phyloP scores from a whole-genome alignment of 306 rosid species.

The Myrica gale region DNA sequence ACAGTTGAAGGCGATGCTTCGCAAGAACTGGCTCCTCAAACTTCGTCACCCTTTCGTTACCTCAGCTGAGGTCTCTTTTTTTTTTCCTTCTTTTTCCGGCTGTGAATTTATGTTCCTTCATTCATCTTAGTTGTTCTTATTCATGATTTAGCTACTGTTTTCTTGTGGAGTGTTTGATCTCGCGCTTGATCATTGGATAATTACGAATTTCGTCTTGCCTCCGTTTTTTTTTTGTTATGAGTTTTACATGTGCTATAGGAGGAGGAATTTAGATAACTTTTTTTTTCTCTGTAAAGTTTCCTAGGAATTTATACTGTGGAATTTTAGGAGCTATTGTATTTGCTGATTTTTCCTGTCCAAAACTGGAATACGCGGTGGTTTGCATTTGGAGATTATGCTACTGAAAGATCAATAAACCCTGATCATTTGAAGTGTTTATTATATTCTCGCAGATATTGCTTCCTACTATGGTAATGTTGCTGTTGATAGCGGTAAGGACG shows the following conservation, averaged over 20 bases:
- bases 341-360: not conserved
- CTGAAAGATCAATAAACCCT: not conserved
- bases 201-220: not conserved
- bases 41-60: conserved; percentile 84
- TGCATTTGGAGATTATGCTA: conserved; percentile 15
- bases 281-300: not conserved
- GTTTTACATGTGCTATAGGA: not conserved
- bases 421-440: conserved; percentile 25
- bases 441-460: conserved; percentile 76
- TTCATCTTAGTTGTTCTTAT: not conserved
- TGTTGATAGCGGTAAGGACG: conserved; percentile 77
- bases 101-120: not conserved
- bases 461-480: conserved; percentile 81
- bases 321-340: not conserved
- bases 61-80: conserved; percentile 62
- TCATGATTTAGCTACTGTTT: not conserved
- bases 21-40: conserved; percentile 96
- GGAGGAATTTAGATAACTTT: not conserved
- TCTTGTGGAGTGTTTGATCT: conserved; percentile 5
- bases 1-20: conserved; percentile 85
- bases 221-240: not conserved
- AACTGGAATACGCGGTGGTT: not conserved
- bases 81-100: not conserved
- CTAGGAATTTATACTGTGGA: not conserved
- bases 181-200: conserved; percentile 15